Evolutionary conservation across 495 filamentous ascomycete genomes (phyloP).

Genomic region (Delitschia confertaspora): DNA sequence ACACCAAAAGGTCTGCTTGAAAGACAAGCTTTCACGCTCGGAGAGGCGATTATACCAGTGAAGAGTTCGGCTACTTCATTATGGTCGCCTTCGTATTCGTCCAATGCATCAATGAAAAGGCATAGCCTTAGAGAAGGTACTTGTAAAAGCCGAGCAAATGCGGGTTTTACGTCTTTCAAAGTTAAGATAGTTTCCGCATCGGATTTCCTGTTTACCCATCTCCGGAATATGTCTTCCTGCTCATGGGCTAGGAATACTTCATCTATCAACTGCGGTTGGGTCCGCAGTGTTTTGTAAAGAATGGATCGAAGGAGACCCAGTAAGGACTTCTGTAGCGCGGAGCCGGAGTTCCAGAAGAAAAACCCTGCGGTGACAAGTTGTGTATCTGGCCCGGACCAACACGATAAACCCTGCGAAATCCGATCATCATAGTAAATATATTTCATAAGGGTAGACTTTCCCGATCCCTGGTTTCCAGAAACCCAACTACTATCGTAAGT

Average conservation of each 20-base stretch:
- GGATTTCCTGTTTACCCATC: neutral
- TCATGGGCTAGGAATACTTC: conserved; percentile 9
- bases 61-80: conserved; percentile 6
- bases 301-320: conserved; percentile 8
- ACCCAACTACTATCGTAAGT: neutral
- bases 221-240: conserved; percentile 5
- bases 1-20: conserved; percentile 10
- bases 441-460: conserved; percentile 16
- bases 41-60: neutral
- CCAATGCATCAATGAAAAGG: too few relatives aligned
- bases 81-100: neutral
- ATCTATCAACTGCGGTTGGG: conserved; percentile 10
- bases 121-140: conserved; percentile 9
- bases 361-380: conserved; percentile 6
- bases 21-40: conserved; percentile 11
- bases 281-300: conserved; percentile 14
- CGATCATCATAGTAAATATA: conserved; percentile 3
- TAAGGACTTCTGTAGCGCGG: conserved; percentile 5
- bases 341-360: conserved; percentile 19
- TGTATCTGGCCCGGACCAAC: conserved; percentile 6
- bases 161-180: neutral
- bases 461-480: conserved; percentile 11
- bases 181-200: neutral
- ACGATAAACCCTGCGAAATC: conserved; percentile 2
- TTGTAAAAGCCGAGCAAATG: conserved; percentile 1